phyloP scores from a whole-genome alignment of 2,329 filamentous ascomycete species.

The Fusarium buxicola region DNA sequence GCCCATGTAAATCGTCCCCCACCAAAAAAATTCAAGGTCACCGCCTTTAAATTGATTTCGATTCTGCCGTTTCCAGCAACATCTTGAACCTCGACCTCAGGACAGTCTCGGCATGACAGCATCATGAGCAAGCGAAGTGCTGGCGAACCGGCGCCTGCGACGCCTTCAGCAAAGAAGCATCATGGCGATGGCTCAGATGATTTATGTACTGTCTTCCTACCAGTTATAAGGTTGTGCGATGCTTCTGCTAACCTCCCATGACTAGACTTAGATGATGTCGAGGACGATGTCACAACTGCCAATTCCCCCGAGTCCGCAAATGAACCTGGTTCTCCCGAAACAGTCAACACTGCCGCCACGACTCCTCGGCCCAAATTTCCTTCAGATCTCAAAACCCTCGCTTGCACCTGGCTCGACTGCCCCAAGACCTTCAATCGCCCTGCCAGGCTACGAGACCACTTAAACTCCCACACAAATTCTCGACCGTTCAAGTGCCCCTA shows the following conservation, averaged over 20 bases:
- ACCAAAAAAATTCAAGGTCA: conserved; percentile 48
- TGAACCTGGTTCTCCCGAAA: conserved; percentile 49
- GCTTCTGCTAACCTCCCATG: conserved; percentile 19
- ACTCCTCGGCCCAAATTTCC: conserved; percentile 67
- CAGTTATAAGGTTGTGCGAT: neutral
- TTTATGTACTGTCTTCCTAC: conserved; percentile 36
- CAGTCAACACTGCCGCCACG: conserved; percentile 48
- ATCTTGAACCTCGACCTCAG: conserved; percentile 18
- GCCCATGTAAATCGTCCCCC: conserved; percentile 41
- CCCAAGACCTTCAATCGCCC: conserved; percentile 89
- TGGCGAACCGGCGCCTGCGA: conserved; percentile 37
- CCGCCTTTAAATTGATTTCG: conserved; percentile 49
- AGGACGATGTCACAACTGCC: conserved; percentile 50
- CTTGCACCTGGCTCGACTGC: conserved; percentile 80
- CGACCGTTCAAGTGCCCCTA: conserved; percentile 80
- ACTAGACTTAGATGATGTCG: conserved; percentile 48
- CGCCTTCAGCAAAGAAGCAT: conserved; percentile 46
- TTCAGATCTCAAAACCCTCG: conserved; percentile 80
- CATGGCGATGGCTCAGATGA: conserved; percentile 31
- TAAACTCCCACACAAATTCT: conserved; percentile 87
- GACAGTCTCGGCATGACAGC: conserved; percentile 31
- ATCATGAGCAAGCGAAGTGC: conserved; percentile 52
- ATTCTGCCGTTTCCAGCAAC: conserved; percentile 49
- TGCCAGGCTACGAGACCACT: conserved; percentile 80
- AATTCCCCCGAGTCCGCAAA: conserved; percentile 50